These are phyloP conservation scores for Suillus variegatus DNA, from an alignment of 768 basidiomycete genomes.

Conservation along the genomic window DNA sequence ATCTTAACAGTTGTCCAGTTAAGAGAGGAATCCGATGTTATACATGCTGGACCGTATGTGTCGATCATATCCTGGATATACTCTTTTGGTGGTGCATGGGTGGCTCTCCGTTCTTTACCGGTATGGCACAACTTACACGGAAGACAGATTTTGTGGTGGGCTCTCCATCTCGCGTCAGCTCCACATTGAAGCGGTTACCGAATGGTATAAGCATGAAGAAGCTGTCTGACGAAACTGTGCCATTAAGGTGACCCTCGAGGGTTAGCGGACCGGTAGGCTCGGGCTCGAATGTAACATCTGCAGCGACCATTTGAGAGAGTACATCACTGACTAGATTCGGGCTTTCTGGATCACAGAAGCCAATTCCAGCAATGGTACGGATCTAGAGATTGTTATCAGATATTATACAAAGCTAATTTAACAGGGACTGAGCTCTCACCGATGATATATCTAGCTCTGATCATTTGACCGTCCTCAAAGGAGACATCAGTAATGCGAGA, in stretches of 20 bases:
- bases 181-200: constrained; percentile 14
- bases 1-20: constrained; percentile 32
- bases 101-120: constrained; percentile 28
- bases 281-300: constrained; percentile 44
- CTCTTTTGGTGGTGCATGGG: constrained; percentile 16
- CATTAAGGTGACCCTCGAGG: constrained; percentile 19
- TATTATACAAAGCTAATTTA: neutral
- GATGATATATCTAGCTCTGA: constrained; percentile 47
- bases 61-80: constrained; percentile 6
- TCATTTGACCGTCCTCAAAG: constrained; percentile 47
- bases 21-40: constrained; percentile 3
- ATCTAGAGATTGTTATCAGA: constrained; percentile 32
- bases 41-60: neutral
- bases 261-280: constrained; percentile 15
- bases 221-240: constrained; percentile 27
- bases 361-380: constrained; percentile 41
- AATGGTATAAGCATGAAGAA: constrained; percentile 37
- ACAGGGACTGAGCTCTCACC: constrained; percentile 32
- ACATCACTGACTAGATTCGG: constrained; percentile 17
- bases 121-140: constrained; percentile 40
- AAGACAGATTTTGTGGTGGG: constrained; percentile 22
- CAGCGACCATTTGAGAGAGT: constrained; percentile 44
- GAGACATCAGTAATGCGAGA: constrained; percentile 36
- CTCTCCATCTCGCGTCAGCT: neutral
- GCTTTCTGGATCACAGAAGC: constrained; percentile 45